Percentiles rank a stretch among this genome's conserved stretches.
phyloP scores from a whole-genome alignment of 768 basidiomycete species.

The Termitomyces sp. region DNA sequence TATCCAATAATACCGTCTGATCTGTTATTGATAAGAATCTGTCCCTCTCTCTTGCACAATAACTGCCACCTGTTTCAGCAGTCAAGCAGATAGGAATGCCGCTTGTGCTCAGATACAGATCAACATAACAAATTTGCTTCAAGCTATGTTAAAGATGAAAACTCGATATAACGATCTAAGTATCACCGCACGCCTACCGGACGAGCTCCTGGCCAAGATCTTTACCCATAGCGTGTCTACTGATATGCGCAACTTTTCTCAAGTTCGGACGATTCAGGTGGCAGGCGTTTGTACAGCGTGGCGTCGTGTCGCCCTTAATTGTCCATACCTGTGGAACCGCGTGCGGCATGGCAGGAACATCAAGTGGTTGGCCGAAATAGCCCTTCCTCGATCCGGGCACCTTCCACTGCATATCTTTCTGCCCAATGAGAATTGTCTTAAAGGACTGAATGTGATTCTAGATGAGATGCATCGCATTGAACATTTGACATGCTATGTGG shows the following conservation, averaged over 20 bases:
- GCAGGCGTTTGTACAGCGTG: neutral
- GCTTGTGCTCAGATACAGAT: neutral
- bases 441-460: too few species aligned
- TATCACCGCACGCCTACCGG: neutral
- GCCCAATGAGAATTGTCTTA: too few species aligned
- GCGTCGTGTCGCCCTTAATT: neutral
- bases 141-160: neutral
- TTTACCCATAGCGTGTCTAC: neutral
- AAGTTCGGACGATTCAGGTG: neutral
- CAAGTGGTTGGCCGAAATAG: too few species aligned
- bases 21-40: neutral
- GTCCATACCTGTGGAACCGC: too few species aligned
- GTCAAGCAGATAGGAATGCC: neutral
- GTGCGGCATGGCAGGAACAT: too few species aligned
- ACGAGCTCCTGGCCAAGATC: neutral
- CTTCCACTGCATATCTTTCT: too few species aligned
- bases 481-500: too few species aligned
- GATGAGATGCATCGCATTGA: too few species aligned
- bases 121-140: neutral
- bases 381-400: too few species aligned
- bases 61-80: neutral
- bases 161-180: neutral
- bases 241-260: too few species aligned
- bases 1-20: neutral
- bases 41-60: neutral